Base-by-base conservation (phyloP, 2,329 filamentous ascomycete genomes). In the Hypoxylon sp. region DNA sequence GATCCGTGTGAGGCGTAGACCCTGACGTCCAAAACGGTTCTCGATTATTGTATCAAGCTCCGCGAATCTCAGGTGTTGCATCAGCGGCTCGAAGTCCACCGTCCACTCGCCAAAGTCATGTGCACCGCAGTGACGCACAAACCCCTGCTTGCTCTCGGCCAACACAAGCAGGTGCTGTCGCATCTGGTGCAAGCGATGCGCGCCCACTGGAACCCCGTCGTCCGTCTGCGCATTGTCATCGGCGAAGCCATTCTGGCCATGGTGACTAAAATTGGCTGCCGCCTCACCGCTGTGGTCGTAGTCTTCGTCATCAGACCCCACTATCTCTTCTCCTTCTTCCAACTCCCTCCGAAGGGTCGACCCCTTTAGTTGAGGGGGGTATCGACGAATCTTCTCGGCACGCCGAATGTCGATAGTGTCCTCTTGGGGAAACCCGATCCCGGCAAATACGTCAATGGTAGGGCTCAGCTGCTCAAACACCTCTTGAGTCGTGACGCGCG, bases 1-100 rank as follows among this genome's bases (percentile, higher is more conserved):
- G 52, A 98, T 92, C 17, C 92, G 89, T 17, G 92, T 84, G n/a
- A 99, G 80, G 7, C 94, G 90, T 15, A 94, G 83, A 0, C 92
- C 92, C 42, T 89, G 81, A 6, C 85, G 83, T 6, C 92, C 92
- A 66, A 91, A 92, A 2, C 86, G 85, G 48, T 91, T 86, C 62
- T 89, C 85, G 53, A 98, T 88, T 37, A 92, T 88, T 11, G 88
- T 86, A 73, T 97, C 92, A 24, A 98, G 79, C 72, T 97, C 92
- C 4, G 84, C 78, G 68, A 93, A 88, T 40, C 89, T 87, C 27
- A 98, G 78, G 47, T 83, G 82, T 38, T 85, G 81, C 48, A 91
- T 81, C 3, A 98, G 80, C 7, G 83, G 81, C n/a, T 84, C 81
- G 70, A 95, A 96, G 69, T 97, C 88, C 4, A 98, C 85, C 0